phyloP scores from a whole-genome alignment of 2,329 filamentous ascomycete species.

The Fusarium brevicatenulatum region DNA sequence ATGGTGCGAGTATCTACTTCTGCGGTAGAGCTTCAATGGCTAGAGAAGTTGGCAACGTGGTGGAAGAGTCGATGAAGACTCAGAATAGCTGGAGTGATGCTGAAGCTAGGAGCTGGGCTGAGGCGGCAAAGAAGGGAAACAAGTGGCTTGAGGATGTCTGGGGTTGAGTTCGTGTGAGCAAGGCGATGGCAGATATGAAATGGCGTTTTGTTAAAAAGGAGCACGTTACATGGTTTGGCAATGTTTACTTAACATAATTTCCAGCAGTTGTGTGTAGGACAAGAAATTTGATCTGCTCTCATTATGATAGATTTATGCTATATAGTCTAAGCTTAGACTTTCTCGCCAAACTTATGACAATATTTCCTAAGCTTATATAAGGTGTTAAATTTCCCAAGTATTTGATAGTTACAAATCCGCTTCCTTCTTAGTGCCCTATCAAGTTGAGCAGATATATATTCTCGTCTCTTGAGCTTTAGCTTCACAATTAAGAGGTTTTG shows the following conservation, averaged over 20 bases:
- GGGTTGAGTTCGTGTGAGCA: constrained; percentile 47
- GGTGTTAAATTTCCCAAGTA: not conserved
- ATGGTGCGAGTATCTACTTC: constrained; percentile 53
- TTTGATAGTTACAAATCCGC: not conserved
- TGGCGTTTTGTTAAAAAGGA: not conserved
- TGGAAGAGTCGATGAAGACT: constrained; percentile 50
- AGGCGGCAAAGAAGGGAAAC: constrained; percentile 58
- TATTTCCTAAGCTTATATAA: not conserved
- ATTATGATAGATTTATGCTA: not conserved
- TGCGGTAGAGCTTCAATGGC: constrained; percentile 56
- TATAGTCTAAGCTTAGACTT: not conserved
- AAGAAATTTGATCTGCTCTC: not conserved
- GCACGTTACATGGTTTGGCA: not conserved
- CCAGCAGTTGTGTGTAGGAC: not conserved
- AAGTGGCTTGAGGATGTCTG: constrained; percentile 66
- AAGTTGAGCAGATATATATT: not conserved
- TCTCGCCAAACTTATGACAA: not conserved
- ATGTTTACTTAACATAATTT: too few species aligned
- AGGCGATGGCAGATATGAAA: not conserved
- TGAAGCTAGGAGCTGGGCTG: constrained; percentile 57
- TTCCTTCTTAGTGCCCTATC: not conserved
- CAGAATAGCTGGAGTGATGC: constrained; percentile 52
- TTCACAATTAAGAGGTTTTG: too few species aligned
- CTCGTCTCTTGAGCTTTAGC: not conserved
- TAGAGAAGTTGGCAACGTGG: constrained; percentile 53